Percentiles rank a stretch among this genome's conserved stretches.
These are phyloP conservation scores for Oryza meridionalis DNA, from an alignment of 176 grass and related monocot species.

Conservation along the genomic window DNA sequence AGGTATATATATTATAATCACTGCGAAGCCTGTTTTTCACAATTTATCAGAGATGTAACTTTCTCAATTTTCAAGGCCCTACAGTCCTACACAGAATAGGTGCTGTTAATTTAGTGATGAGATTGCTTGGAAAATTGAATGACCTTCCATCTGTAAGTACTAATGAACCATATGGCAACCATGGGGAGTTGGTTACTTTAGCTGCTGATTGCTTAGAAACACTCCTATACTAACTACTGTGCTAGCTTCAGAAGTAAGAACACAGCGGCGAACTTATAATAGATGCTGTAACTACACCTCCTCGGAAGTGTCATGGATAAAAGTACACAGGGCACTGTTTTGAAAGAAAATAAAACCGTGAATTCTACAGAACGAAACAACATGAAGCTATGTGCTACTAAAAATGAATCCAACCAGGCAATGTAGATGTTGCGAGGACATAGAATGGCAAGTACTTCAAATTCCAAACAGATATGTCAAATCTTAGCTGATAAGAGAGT, in stretches of 20 bases:
- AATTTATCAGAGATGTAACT: conserved; percentile 33
- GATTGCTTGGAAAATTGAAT: neutral
- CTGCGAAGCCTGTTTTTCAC: neutral
- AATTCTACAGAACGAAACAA: conserved; percentile 28
- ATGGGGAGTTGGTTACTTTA: neutral
- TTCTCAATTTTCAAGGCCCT: conserved; percentile 1
- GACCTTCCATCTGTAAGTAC: neutral
- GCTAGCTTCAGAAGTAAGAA: conserved; percentile 12
- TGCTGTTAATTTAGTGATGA: neutral
- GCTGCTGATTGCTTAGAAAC: neutral
- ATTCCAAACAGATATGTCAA: neutral
- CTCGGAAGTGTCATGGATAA: neutral
- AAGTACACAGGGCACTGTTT: neutral
- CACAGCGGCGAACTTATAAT: neutral
- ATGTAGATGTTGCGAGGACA: conserved; percentile 2
- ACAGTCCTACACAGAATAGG: conserved; percentile 8
- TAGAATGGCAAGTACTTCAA: conserved; percentile 18
- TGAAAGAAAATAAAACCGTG: conserved; percentile 10
- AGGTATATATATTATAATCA: neutral
- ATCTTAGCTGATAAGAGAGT: neutral
- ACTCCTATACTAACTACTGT: neutral
- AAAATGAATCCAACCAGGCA: conserved; percentile 10
- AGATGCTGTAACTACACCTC: conserved; percentile 9
- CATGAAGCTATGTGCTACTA: neutral
- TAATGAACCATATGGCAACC: neutral